phyloP scores from a whole-genome alignment of 164 flowering plant species.

The Nymphaea thermarum region DNA sequence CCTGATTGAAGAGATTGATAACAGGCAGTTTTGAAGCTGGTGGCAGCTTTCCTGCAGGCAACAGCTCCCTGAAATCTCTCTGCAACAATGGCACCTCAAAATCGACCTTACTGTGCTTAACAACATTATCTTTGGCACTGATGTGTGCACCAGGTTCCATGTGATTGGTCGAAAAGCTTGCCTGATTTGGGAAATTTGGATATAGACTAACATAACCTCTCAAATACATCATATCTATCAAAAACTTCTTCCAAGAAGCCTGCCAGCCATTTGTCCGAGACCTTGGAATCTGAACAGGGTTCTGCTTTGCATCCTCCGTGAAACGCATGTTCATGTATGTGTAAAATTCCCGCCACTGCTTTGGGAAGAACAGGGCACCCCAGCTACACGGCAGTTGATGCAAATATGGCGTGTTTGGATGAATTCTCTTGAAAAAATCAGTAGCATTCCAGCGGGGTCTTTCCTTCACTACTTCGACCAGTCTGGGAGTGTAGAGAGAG shows the following conservation, averaged over 20 bases:
- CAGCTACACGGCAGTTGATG: slow-evolving; percentile 96
- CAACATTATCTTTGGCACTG: slow-evolving; percentile 71
- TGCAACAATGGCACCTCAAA: slow-evolving; percentile 81
- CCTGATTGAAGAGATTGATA: slow-evolving; percentile 77
- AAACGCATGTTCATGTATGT: slow-evolving; percentile 97
- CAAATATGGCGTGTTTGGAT: slow-evolving; percentile 93
- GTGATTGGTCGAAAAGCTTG: slow-evolving; percentile 93
- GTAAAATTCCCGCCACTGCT: slow-evolving; percentile 94
- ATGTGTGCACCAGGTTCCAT: slow-evolving; percentile 99
- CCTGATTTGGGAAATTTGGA: slow-evolving; percentile 87
- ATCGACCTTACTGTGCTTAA: slow-evolving; percentile 58
- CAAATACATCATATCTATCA: slow-evolving; percentile 95
- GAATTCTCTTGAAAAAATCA: slow-evolving; percentile 62
- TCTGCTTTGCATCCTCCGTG: slow-evolving; percentile 73
- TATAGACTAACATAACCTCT: slow-evolving; percentile 87
- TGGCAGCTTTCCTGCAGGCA: slow-evolving; percentile 73
- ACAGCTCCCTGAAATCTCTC: slow-evolving; percentile 40
- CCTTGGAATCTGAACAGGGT: slow-evolving; percentile 93
- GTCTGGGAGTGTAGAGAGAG: slow-evolving; percentile 77
- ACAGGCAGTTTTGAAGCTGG: slow-evolving; percentile 81
- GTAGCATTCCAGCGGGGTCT: slow-evolving; percentile 93
- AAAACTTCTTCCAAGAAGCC: slow-evolving; percentile 97
- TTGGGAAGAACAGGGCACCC: slow-evolving; percentile 99
- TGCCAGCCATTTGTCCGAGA: slow-evolving; percentile 97
- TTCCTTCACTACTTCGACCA: slow-evolving; percentile 90